A percentile compares a stretch with the other conserved stretches of the same genome.
phyloP scores from a whole-genome alignment of 2,329 filamentous ascomycete genomes.

The Stachybotrys chartarum region DNA sequence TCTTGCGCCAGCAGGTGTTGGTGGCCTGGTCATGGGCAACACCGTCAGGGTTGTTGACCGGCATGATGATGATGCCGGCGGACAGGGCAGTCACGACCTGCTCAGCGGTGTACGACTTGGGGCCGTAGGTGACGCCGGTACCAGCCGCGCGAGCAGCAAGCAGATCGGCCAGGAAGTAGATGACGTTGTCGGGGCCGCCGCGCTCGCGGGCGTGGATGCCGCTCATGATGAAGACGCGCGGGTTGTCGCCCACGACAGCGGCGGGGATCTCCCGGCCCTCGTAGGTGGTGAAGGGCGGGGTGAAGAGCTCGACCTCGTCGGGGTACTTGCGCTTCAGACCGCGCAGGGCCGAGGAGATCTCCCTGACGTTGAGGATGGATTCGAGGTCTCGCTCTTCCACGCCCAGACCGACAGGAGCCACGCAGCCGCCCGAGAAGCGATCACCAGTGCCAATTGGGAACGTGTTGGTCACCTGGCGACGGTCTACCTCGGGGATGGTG shows the following conservation, averaged over 20 bases:
- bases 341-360: conserved; percentile 31
- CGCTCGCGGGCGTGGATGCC: conserved; percentile 46
- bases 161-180: conserved; percentile 46
- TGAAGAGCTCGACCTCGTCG: conserved; percentile 27
- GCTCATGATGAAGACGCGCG: conserved; percentile 40
- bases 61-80: conserved; percentile 40
- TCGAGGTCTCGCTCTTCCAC: conserved; percentile 22
- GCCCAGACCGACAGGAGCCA: conserved; percentile 14
- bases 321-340: conserved; percentile 28
- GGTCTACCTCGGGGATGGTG: conserved; percentile 4
- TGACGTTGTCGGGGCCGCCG: conserved; percentile 41
- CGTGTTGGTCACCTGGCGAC: conserved; percentile 5
- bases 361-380: conserved; percentile 31
- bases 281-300: conserved; percentile 32
- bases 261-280: conserved; percentile 29
- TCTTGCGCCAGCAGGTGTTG: conserved; percentile 41
- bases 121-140: conserved; percentile 38
- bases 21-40: conserved; percentile 36
- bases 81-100: conserved; percentile 40
- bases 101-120: conserved; percentile 37
- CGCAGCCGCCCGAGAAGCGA: conserved; percentile 18
- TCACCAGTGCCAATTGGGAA: conserved; percentile 29
- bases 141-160: conserved; percentile 40
- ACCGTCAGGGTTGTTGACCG: conserved; percentile 39
- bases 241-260: conserved; percentile 34